These are phyloP conservation scores for Fonsecaea pedrosoi DNA, from an alignment of 2,329 filamentous ascomycete species.

Conservation along the genomic window DNA sequence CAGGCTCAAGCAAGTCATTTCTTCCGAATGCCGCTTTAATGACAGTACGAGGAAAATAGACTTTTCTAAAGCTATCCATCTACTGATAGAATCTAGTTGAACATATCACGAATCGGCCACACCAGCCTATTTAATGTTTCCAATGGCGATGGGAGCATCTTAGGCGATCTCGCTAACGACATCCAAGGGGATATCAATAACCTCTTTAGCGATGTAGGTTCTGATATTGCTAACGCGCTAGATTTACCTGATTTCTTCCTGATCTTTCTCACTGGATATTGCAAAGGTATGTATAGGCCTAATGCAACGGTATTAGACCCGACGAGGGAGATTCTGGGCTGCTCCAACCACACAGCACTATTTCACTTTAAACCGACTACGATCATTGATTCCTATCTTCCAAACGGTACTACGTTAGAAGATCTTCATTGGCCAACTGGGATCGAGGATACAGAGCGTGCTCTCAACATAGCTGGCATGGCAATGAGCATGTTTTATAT, in stretches of 20 bases:
- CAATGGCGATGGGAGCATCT: constrained; percentile 37
- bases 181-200: constrained; percentile 47
- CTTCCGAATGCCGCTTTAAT: too few species aligned
- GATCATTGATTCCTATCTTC: neutral
- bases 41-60: too few species aligned
- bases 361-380: neutral
- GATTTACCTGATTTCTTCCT: constrained; percentile 51
- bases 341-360: neutral
- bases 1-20: too few species aligned
- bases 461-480: neutral
- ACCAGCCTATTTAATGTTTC: constrained; percentile 41
- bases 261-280: constrained; percentile 65
- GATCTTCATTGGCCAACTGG: neutral
- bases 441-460: neutral
- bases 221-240: constrained; percentile 53
- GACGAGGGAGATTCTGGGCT: neutral
- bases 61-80: neutral
- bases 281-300: constrained; percentile 39
- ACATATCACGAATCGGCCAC: constrained; percentile 62
- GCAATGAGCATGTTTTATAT: neutral
- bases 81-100: constrained; percentile 45
- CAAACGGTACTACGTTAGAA: neutral
- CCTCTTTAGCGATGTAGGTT: constrained; percentile 45
- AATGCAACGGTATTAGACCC: neutral
- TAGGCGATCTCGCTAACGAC: neutral